These are phyloP conservation scores for Euphorbia schlechtendalii DNA, from an alignment of 441 rosid genomes.

Conservation along the genomic window DNA sequence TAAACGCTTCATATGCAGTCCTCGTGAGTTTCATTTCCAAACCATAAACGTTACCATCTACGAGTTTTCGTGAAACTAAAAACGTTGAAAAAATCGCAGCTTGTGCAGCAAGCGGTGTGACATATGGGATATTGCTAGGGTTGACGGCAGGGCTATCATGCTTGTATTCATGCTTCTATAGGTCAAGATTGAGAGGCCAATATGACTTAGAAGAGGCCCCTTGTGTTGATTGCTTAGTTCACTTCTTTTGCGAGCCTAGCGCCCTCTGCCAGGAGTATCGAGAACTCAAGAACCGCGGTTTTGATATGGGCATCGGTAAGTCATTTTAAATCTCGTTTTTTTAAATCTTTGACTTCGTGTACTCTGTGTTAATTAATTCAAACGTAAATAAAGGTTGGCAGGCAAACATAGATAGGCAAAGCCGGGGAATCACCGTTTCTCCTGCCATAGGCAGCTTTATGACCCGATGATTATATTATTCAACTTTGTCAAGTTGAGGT, in stretches of 20 bases:
- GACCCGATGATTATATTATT: slow-evolving; percentile 19
- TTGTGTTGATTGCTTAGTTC: slow-evolving; percentile 30
- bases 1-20: no score
- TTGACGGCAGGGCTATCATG: slow-evolving; percentile 21
- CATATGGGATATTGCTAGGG: slow-evolving; percentile 20
- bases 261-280: slow-evolving; percentile 29
- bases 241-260: slow-evolving; percentile 27
- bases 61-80: not conserved
- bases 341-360: not conserved
- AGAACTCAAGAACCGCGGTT: slow-evolving; percentile 29
- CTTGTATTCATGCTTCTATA: slow-evolving; percentile 27
- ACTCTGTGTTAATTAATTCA: not conserved
- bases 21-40: no score
- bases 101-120: slow-evolving; percentile 25
- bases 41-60: no score
- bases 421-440: slow-evolving; percentile 19
- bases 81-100: slow-evolving; percentile 10
- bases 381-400: slow-evolving; percentile 21
- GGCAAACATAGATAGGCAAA: slow-evolving; percentile 24
- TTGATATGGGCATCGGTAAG: slow-evolving; percentile 33
- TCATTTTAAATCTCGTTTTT: not conserved
- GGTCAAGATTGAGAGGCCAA: slow-evolving; percentile 29
- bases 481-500: not conserved
- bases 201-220: slow-evolving; percentile 25
- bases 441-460: slow-evolving; percentile 10